phyloP scores from a whole-genome alignment of 768 basidiomycete genomes.

The Erythrobasidium yunnanense region DNA sequence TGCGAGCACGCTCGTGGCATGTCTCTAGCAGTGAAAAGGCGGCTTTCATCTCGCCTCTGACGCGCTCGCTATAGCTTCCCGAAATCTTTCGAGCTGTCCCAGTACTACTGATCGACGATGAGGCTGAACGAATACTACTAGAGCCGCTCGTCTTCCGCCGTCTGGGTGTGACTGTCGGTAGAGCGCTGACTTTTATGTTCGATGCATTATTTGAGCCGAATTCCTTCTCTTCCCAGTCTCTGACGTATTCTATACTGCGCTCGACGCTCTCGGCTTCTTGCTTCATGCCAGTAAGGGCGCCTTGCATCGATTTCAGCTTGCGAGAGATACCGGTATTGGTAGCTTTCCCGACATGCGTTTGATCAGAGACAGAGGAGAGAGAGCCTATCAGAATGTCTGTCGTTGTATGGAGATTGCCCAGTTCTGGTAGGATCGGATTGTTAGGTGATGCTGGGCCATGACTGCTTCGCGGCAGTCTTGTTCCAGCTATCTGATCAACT shows the following conservation, averaged over 20 bases:
- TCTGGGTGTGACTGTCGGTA: neutral
- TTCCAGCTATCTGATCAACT: neutral
- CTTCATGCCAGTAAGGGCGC: neutral
- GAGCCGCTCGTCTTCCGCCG: neutral
- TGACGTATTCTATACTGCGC: neutral
- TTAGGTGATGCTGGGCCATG: neutral
- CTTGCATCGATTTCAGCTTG: neutral
- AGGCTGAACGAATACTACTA: neutral
- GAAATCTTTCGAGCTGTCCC: no score
- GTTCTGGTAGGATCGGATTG: neutral
- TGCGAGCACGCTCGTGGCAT: neutral
- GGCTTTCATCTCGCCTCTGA: neutral
- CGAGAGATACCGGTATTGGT: neutral
- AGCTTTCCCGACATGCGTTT: constrained; percentile 6
- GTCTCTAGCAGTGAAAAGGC: neutral
- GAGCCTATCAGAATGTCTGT: neutral
- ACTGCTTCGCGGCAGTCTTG: neutral
- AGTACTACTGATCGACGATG: neutral
- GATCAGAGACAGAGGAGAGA: neutral
- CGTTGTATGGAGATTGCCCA: neutral
- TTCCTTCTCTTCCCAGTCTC: neutral
- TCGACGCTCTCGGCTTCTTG: neutral
- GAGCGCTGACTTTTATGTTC: neutral
- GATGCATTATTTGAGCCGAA: neutral
- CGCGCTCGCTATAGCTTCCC: neutral